Percentiles rank a stretch among this genome's conserved stretches.
Evolutionary conservation across 768 basidiomycete species (phyloP).

Genomic region (Mycena amicta): DNA sequence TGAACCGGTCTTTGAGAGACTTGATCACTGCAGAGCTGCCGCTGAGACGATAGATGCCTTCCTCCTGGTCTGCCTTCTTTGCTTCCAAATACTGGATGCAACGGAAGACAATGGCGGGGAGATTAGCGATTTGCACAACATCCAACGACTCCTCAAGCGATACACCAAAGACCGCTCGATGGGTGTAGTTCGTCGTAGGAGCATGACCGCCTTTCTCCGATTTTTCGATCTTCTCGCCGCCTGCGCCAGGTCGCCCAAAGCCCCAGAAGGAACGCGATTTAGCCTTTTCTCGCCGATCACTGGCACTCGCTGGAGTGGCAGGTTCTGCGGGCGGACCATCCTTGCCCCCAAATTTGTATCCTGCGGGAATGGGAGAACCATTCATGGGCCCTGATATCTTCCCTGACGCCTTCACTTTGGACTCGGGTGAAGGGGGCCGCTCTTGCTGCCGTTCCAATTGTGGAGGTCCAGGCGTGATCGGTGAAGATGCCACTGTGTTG

Average conservation of each 20-base stretch:
- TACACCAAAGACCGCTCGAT: slow-evolving; percentile 87
- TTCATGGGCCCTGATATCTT: slow-evolving; percentile 91
- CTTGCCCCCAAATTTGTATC: slow-evolving; percentile 89
- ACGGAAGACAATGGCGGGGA: slow-evolving; percentile 94
- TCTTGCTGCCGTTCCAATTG: slow-evolving; percentile 14
- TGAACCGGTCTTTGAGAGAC: slow-evolving; percentile 89
- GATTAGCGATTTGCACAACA: slow-evolving; percentile 83
- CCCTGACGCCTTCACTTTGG: slow-evolving; percentile 84
- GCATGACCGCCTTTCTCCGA: slow-evolving; percentile 25
- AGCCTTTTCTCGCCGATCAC: slow-evolving; percentile 85
- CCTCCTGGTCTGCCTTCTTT: slow-evolving; percentile 93
- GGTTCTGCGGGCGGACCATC: slow-evolving; percentile 50
- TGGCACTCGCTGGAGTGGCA: slow-evolving; percentile 36
- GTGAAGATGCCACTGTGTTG: slow-evolving; percentile 49
- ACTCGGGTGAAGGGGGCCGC: slow-evolving; percentile 38
- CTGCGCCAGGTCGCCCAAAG: slow-evolving; percentile 72
- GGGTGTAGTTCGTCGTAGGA: slow-evolving; percentile 41
- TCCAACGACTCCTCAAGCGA: slow-evolving; percentile 85
- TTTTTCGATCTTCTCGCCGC: slow-evolving; percentile 35
- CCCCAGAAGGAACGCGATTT: slow-evolving; percentile 95
- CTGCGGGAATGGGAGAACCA: slow-evolving; percentile 82
- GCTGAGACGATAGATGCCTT: slow-evolving; percentile 95
- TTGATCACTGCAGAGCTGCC: slow-evolving; percentile 97
- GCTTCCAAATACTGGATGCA: slow-evolving; percentile 94
- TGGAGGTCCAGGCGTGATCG: slow-evolving; percentile 42